Evolutionary conservation across 2,329 filamentous ascomycete genomes (phyloP).

Genomic region (Aureobasidium uvarum): DNA sequence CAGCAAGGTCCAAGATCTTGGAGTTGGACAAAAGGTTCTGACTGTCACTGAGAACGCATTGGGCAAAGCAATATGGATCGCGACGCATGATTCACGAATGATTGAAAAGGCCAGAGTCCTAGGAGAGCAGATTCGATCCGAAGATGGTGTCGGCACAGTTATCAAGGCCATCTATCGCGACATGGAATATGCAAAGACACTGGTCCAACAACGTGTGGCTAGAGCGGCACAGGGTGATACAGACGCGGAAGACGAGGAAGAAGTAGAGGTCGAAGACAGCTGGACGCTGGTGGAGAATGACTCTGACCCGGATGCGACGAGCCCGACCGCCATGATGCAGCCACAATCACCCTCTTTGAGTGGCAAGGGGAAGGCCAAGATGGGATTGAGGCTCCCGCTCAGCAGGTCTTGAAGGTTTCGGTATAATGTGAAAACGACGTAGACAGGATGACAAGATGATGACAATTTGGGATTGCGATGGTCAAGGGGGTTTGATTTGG

Average conservation of each 20-base stretch:
- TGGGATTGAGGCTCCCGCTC: conserved; percentile 11
- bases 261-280: conserved; percentile 38
- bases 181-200: conserved; percentile 82
- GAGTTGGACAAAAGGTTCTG: conserved; percentile 85
- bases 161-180: conserved; percentile 94
- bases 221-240: conserved; percentile 32
- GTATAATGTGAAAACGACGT: conserved; percentile 15
- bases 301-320: conserved; percentile 40
- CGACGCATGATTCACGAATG: conserved; percentile 86
- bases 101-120: conserved; percentile 78
- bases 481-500: conserved; percentile 16
- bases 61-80: conserved; percentile 84
- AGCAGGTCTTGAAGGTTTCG: conserved; percentile 5
- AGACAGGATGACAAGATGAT: conserved; percentile 21
- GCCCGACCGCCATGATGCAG: conserved; percentile 27
- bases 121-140: conserved; percentile 83
- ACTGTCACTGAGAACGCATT: conserved; percentile 87
- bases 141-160: conserved; percentile 84
- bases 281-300: conserved; percentile 85
- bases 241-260: conserved; percentile 35
- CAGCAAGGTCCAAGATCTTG: conserved; percentile 82
- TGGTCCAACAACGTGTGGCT: conserved; percentile 62
- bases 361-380: conserved; percentile 7
- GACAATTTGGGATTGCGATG: conserved; percentile 25
- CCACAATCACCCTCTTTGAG: conserved; percentile 20